Conservation (phyloP, 2,329 filamentous ascomycete genomes). For the Zymoseptoria ardabiliae region DNA sequence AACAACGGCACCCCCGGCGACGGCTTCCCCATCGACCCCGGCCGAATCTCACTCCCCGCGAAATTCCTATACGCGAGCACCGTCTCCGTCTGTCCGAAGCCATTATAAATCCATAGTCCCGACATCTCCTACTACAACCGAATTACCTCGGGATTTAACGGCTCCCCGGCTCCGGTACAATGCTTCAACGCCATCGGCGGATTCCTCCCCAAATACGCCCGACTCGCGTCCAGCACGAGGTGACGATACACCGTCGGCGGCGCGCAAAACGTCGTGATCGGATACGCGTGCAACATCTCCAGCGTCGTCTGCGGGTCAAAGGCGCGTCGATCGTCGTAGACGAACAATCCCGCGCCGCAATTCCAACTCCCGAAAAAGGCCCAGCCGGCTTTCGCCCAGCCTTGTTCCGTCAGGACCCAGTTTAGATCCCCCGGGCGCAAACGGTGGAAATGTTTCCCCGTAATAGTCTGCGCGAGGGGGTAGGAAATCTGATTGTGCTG, state of each 20-base stretch:
- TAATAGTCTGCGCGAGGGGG: constrained; percentile 34
- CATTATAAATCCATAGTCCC: constrained; percentile 34
- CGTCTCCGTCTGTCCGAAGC: constrained; percentile 37
- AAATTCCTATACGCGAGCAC: constrained; percentile 36
- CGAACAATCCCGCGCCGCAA: constrained; percentile 35
- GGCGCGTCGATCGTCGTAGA: constrained; percentile 33
- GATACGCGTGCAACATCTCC: constrained; percentile 31
- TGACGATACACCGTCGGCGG: constrained; percentile 37
- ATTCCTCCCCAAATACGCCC: constrained; percentile 22
- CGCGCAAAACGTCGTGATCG: constrained; percentile 37
- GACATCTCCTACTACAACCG: constrained; percentile 31
- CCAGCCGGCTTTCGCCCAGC: constrained; percentile 39
- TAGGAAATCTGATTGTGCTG: constrained; percentile 36
- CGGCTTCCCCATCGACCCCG: constrained; percentile 37
- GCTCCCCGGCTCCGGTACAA: constrained; percentile 35
- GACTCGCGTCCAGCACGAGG: constrained; percentile 31
- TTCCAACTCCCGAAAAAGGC: constrained; percentile 36
- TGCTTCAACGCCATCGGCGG: constrained; percentile 29
- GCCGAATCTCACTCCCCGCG: constrained; percentile 27
- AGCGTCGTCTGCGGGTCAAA: constrained; percentile 29
- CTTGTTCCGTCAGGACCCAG: constrained; percentile 38
- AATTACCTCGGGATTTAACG: constrained; percentile 36
- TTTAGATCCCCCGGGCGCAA: constrained; percentile 31
- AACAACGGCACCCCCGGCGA: constrained; percentile 32
- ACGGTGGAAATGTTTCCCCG: constrained; percentile 34